Conservation (phyloP, 495 filamentous ascomycete species). For the Aspergillus coremiiformis region DNA sequence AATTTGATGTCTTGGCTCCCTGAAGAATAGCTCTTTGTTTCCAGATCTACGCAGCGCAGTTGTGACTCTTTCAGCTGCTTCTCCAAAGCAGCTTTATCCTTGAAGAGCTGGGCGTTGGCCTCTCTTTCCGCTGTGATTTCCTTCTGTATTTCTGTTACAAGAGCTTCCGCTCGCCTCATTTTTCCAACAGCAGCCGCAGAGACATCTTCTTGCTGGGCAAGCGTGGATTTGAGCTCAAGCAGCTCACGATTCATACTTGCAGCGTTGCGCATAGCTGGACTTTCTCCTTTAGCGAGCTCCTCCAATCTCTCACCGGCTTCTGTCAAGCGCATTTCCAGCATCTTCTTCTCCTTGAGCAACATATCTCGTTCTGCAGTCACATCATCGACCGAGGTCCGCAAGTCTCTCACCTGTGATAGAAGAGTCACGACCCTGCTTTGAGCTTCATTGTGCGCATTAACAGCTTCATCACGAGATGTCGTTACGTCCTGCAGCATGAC, state of each 20-base stretch:
- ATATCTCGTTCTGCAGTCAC: constrained; percentile 77
- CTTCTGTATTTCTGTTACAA: constrained; percentile 85
- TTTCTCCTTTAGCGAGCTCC: constrained; percentile 78
- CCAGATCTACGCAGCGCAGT: constrained; percentile 80
- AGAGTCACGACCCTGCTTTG: constrained; percentile 85
- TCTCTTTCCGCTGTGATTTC: constrained; percentile 91
- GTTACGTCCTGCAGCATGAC: constrained; percentile 84
- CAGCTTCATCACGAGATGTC: constrained; percentile 85
- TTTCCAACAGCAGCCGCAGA: constrained; percentile 90
- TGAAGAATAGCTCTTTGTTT: constrained; percentile 93
- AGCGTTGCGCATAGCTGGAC: constrained; percentile 84
- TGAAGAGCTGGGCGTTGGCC: constrained; percentile 72
- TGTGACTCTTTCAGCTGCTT: constrained; percentile 90
- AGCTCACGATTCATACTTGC: constrained; percentile 84
- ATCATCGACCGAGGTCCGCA: constrained; percentile 82
- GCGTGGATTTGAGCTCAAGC: constrained; percentile 78
- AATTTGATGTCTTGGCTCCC: constrained; percentile 94
- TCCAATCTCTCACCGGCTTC: constrained; percentile 91
- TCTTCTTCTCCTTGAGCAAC: constrained; percentile 81
- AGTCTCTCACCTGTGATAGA: constrained; percentile 80
- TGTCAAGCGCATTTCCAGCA: constrained; percentile 75
- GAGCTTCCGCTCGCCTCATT: constrained; percentile 92
- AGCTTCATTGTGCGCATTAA: constrained; percentile 87
- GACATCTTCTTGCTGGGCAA: constrained; percentile 92
- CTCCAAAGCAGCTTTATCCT: constrained; percentile 85